phyloP scores from a whole-genome alignment of 2,329 filamentous ascomycete genomes.

The Colletotrichum eremochloae region DNA sequence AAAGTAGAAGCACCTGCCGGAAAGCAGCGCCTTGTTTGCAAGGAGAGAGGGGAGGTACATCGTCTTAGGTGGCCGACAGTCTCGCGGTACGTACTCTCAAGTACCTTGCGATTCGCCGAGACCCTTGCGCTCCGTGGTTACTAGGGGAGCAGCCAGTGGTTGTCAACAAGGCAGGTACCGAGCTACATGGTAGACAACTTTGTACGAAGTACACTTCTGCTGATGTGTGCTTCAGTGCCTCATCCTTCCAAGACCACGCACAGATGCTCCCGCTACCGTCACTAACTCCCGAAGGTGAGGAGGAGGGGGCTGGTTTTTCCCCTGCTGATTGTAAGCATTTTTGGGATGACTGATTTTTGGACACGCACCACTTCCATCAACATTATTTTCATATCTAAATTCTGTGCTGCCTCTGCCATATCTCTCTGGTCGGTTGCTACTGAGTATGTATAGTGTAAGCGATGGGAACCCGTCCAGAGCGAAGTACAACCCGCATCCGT shows the following conservation, averaged over 20 bases:
- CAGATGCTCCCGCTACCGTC: slow-evolving; percentile 26
- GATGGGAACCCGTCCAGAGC: not conserved
- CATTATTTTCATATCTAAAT: not conserved
- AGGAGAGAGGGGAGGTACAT: slow-evolving; percentile 5
- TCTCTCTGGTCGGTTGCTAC: not conserved
- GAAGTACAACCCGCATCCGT: not conserved
- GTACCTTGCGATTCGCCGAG: not conserved
- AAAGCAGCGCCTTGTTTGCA: slow-evolving; percentile 30
- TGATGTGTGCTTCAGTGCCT: not conserved
- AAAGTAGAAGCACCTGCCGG: slow-evolving; percentile 30
- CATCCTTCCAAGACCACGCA: slow-evolving; percentile 14
- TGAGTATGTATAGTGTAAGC: not conserved
- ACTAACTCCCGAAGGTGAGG: not conserved
- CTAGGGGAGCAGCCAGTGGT: not conserved
- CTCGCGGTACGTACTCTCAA: not conserved
- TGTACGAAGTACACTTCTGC: not conserved
- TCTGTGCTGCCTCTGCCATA: not conserved
- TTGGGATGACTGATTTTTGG: not conserved
- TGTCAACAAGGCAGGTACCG: slow-evolving; percentile 15
- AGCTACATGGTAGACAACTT: not conserved
- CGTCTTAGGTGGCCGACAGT: not conserved
- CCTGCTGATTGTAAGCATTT: not conserved
- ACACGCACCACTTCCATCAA: slow-evolving; percentile 16
- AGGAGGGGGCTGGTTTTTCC: not conserved
- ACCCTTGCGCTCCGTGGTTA: slow-evolving; percentile 8